A percentile compares a stretch with the other conserved stretches of the same genome.
Evolutionary conservation across 139 green algal genomes (phyloP).

Genomic region (Haematococcus lacustris): DNA sequence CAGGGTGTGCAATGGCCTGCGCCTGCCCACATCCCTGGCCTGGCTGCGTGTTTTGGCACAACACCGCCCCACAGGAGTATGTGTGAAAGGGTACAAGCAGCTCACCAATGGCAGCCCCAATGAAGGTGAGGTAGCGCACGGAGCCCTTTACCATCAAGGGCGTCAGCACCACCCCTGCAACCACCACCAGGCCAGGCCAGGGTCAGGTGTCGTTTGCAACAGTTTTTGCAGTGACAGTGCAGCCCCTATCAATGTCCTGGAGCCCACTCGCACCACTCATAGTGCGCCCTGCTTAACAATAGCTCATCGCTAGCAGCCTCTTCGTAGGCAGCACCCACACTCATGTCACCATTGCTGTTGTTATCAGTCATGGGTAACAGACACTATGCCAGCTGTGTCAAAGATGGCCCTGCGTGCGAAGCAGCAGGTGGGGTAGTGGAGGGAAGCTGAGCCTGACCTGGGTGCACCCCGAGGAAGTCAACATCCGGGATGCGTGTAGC

Average conservation of each 20-base stretch:
- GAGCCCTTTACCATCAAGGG: not conserved
- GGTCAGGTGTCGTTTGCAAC: not conserved
- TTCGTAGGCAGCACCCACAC: no score
- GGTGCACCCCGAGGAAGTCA: slow-evolving; percentile 3
- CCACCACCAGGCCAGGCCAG: not conserved
- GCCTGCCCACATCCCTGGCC: no score
- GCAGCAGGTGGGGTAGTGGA: not conserved
- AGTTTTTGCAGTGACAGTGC: not conserved
- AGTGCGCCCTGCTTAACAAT: not conserved
- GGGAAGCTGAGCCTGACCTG: not conserved
- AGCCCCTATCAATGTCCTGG: not conserved
- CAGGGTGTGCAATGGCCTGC: no score
- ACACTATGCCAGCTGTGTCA: no score
- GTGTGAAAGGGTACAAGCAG: no score
- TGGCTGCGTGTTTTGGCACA: no score
- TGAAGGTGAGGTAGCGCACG: slow-evolving; percentile 2
- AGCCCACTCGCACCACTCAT: not conserved
- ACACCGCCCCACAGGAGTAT: no score
- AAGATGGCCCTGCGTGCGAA: not conserved
- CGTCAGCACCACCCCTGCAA: slow-evolving; percentile 2
- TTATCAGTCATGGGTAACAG: no score
- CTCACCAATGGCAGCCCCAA: no score
- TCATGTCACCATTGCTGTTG: no score
- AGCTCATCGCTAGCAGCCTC: not conserved
- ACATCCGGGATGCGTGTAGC: not conserved